Evolutionary conservation across 179 eudicot species (phyloP).

Genomic region (Spinacia oleracea): DNA sequence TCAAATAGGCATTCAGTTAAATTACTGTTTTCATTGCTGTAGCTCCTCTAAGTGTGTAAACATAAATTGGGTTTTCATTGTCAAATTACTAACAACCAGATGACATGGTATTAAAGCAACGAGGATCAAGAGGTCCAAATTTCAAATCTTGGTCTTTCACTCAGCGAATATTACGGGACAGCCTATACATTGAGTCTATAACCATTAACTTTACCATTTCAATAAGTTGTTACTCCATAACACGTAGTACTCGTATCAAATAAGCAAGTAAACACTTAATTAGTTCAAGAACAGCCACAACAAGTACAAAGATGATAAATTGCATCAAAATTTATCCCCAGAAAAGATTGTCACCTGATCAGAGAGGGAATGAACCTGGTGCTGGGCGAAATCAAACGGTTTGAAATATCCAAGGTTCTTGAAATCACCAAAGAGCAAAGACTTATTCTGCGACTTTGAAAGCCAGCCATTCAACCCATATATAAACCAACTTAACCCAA

Average conservation of each 20-base stretch:
- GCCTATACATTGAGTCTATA: too few species aligned
- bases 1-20: background rate
- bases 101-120: background rate
- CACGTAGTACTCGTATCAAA: background rate
- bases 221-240: background rate
- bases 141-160: too few species aligned
- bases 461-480: conserved; percentile 38
- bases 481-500: conserved; percentile 45
- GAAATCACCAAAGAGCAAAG: conserved; percentile 23
- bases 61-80: background rate
- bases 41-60: background rate
- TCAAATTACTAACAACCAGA: background rate
- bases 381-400: conserved; percentile 51
- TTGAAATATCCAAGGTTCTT: conserved; percentile 28
- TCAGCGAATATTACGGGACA: too few species aligned
- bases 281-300: too few species aligned
- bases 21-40: background rate
- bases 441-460: conserved; percentile 30
- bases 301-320: background rate
- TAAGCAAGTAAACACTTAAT: background rate
- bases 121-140: too few species aligned
- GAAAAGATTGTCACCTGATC: conserved; percentile 49
- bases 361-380: conserved; percentile 39
- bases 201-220: background rate
- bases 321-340: background rate